These are phyloP conservation scores for Cyclocybe cylindracea DNA, from an alignment of 768 basidiomycete species.

Conservation along the genomic window DNA sequence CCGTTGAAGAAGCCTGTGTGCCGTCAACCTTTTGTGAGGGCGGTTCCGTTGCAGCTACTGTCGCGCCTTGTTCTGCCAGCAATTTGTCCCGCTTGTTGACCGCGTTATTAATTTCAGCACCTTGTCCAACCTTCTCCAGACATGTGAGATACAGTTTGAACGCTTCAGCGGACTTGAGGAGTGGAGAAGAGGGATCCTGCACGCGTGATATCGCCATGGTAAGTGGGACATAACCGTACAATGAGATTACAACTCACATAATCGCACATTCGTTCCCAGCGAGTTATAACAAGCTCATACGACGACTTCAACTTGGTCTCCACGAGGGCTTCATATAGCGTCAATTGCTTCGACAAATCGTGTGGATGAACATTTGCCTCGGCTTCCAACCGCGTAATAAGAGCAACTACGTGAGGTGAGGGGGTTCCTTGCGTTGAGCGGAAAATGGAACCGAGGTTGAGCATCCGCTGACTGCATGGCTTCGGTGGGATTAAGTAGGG, in stretches of 20 bases:
- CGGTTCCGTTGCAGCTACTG: slow-evolving; percentile 12
- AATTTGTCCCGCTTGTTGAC: slow-evolving; percentile 71
- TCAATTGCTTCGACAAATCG: slow-evolving; percentile 69
- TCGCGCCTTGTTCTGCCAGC: slow-evolving; percentile 37
- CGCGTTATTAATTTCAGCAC: slow-evolving; percentile 59
- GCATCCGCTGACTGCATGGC: slow-evolving; percentile 17
- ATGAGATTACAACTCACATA: slow-evolving; percentile 70
- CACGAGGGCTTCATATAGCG: slow-evolving; percentile 65
- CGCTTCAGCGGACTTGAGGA: slow-evolving; percentile 68
- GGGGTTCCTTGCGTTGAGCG: slow-evolving; percentile 50
- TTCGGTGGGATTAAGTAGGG: slow-evolving; percentile 6
- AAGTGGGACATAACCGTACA: slow-evolving; percentile 1
- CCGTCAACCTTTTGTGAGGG: slow-evolving; percentile 15
- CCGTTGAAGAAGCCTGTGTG: slow-evolving; percentile 3
- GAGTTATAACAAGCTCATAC: slow-evolving; percentile 69
- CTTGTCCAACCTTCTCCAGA: slow-evolving; percentile 58
- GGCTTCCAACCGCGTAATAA: slow-evolving; percentile 73
- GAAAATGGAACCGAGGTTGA: slow-evolving; percentile 48
- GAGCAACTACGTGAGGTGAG: slow-evolving; percentile 65
- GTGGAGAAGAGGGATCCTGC: slow-evolving; percentile 69
- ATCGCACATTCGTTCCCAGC: slow-evolving; percentile 85
- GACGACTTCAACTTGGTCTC: slow-evolving; percentile 67
- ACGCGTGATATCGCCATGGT: slow-evolving; percentile 6
- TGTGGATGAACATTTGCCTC: slow-evolving; percentile 75
- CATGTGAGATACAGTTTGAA: slow-evolving; percentile 78